Evolutionary conservation across 305 asterid species (phyloP).

Genomic region (Solanum hybrid): DNA sequence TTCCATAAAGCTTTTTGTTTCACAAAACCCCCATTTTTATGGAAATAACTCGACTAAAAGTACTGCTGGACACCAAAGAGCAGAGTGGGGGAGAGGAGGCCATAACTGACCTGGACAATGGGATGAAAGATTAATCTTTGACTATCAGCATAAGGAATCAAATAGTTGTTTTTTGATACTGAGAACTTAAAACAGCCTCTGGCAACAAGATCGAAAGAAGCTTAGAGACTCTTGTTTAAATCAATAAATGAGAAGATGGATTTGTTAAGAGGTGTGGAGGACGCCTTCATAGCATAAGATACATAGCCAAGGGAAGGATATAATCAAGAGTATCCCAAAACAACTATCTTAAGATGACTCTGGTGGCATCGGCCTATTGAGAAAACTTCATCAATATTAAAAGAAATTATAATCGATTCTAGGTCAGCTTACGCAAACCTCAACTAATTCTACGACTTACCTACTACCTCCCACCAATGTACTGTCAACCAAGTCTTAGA

Average conservation of each 20-base stretch:
- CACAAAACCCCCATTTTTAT: no score
- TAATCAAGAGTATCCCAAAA: neutral
- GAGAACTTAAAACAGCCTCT: conserved; percentile 6
- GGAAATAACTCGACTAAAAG: no score
- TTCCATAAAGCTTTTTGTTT: no score
- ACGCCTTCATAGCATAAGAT: neutral
- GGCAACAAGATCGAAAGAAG: conserved; percentile 9
- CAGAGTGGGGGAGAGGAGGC: neutral
- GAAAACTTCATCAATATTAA: neutral
- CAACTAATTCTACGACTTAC: neutral
- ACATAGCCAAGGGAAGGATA: neutral
- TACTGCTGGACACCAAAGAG: no score
- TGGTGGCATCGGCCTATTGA: neutral
- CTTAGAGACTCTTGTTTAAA: neutral
- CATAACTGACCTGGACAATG: conserved; percentile 5
- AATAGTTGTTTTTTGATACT: conserved; percentile 6
- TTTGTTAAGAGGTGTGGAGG: neutral
- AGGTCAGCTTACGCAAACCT: neutral
- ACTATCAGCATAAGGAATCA: conserved; percentile 10
- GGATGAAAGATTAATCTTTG: conserved; percentile 5
- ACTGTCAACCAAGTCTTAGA: neutral
- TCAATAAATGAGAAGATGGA: neutral
- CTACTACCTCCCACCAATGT: neutral
- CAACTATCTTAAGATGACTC: neutral
- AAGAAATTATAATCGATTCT: neutral